Percentiles rank a stretch among this genome's conserved stretches.
Evolutionary conservation across 2,329 filamentous ascomycete genomes (phyloP).

Genomic region (Blumeriella jaapii): DNA sequence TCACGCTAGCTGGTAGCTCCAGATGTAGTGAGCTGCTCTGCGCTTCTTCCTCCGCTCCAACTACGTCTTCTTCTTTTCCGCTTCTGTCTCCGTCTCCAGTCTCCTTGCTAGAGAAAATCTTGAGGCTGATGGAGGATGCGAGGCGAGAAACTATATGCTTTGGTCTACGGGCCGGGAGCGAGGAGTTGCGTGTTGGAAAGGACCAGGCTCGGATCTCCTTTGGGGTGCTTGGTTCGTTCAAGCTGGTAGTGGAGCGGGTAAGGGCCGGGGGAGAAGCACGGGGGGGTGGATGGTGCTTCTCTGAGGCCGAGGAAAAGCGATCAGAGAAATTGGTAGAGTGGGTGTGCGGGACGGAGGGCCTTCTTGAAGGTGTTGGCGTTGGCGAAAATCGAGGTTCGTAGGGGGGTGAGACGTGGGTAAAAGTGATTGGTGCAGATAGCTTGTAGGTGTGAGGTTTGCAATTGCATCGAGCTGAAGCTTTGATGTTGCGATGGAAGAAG

Average conservation of each 20-base stretch:
- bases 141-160: too few species aligned
- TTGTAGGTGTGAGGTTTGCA: not conserved
- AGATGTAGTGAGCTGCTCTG: not conserved
- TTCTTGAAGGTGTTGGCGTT: too few species aligned
- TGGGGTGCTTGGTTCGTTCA: too few species aligned
- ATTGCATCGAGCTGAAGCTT: not conserved
- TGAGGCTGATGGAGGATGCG: too few species aligned
- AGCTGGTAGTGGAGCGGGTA: not conserved
- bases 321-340: too few species aligned
- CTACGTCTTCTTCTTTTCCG: not conserved
- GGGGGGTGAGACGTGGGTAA: not conserved
- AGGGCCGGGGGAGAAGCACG: too few species aligned
- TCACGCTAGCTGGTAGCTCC: conserved; percentile 1
- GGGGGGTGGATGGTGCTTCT: not conserved
- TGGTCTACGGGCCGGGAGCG: too few species aligned
- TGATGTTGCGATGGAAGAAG: not conserved
- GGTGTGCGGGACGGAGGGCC: too few species aligned
- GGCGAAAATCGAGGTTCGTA: too few species aligned
- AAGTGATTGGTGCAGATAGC: not conserved
- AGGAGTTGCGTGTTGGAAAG: too few species aligned
- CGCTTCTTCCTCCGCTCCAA: not conserved
- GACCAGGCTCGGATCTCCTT: too few species aligned
- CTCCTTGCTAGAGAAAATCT: too few species aligned
- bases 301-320: not conserved
- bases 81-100: not conserved